Evolutionary conservation across 208 protist genomes (phyloP).

Genomic region (Acanthamoeba healyi): DNA sequence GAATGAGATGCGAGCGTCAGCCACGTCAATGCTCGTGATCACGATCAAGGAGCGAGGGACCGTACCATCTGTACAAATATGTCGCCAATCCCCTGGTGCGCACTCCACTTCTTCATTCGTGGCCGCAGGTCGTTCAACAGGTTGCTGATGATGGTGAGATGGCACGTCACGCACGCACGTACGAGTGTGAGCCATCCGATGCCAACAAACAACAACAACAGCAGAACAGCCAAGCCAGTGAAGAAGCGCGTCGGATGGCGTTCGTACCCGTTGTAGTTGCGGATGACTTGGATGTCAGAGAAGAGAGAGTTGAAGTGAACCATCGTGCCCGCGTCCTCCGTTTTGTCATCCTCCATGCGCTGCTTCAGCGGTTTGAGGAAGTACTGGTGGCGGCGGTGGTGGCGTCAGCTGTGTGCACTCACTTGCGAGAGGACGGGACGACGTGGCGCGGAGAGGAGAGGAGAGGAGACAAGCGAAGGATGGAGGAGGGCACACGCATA

Average conservation of each 20-base stretch:
- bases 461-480: neutral
- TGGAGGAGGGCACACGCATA: neutral
- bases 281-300: slow-evolving; percentile 57
- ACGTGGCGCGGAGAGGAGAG: neutral
- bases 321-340: neutral
- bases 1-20: neutral
- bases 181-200: neutral
- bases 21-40: neutral
- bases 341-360: slow-evolving; percentile 10
- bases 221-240: neutral
- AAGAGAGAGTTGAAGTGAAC: slow-evolving; percentile 60
- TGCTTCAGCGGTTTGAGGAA: slow-evolving; percentile 56
- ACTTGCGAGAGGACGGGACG: no score
- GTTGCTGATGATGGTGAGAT: neutral
- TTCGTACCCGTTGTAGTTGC: slow-evolving; percentile 62
- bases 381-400: neutral
- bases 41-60: neutral
- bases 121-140: slow-evolving; percentile 50
- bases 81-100: slow-evolving; percentile 59
- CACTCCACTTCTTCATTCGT: slow-evolving; percentile 44
- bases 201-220: neutral
- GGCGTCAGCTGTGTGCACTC: no score
- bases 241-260: neutral
- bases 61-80: slow-evolving; percentile 69
- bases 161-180: neutral